Percentiles rank a stretch among this genome's conserved stretches.
Conservation (phyloP, 2,329 filamentous ascomycete species). For the Talaromyces verruculosus region DNA sequence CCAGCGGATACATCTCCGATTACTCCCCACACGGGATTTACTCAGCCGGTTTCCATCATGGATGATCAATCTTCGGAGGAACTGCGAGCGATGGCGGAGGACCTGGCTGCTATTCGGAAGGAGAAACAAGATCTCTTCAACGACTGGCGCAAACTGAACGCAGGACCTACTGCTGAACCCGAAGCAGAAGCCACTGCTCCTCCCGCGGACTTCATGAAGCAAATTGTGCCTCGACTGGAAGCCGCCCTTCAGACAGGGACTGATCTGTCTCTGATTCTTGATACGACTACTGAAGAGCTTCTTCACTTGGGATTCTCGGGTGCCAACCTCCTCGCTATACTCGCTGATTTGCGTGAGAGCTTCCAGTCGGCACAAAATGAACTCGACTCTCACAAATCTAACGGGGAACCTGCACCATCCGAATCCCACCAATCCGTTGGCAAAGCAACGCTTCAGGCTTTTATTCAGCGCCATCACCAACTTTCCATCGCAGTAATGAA, state of each 20-base stretch:
- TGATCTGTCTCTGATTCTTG: constrained; percentile 39
- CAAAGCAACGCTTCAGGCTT: constrained; percentile 40
- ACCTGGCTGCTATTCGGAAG: constrained; percentile 41
- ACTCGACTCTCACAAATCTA: constrained; percentile 46
- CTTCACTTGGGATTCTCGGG: constrained; percentile 43
- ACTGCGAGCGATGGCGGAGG: constrained; percentile 32
- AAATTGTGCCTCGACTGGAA: constrained; percentile 39
- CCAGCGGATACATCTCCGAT: constrained; percentile 14
- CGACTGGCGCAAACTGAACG: constrained; percentile 34
- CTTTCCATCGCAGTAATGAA: constrained; percentile 37
- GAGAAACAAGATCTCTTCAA: constrained; percentile 44
- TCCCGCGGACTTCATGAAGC: constrained; percentile 41
- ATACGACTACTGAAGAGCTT: constrained; percentile 38
- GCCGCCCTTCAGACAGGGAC: constrained; percentile 39
- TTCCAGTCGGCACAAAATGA: constrained; percentile 47
- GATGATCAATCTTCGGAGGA: constrained; percentile 26
- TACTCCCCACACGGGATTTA: constrained; percentile 22
- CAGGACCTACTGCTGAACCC: constrained; percentile 30
- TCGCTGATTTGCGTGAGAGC: constrained; percentile 38
- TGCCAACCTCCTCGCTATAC: constrained; percentile 31
- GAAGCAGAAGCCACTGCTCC: constrained; percentile 32
- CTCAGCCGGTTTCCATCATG: constrained; percentile 24
- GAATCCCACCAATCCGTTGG: constrained; percentile 35
- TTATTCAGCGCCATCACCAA: constrained; percentile 41
- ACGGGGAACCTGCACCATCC: constrained; percentile 40